Percentiles rank a stretch among this genome's conserved stretches.
These are phyloP conservation scores for Didymella keratinophila DNA, from an alignment of 2,329 filamentous ascomycete genomes.

Conservation along the genomic window DNA sequence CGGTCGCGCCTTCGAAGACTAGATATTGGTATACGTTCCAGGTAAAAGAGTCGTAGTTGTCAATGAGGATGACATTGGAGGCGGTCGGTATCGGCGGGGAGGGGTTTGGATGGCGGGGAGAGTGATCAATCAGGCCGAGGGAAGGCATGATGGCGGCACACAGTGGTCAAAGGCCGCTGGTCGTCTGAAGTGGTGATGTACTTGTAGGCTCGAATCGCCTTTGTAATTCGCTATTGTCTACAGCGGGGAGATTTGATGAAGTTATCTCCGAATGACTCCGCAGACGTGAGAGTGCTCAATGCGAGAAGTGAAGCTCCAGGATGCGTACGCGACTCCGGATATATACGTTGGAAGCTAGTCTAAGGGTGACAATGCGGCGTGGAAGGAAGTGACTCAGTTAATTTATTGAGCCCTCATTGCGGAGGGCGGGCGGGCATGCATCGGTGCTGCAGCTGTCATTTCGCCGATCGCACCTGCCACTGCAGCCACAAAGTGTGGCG, in stretches of 20 bases:
- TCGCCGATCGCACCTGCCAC: constrained; percentile 8
- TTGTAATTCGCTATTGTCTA: not conserved
- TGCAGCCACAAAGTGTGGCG: constrained; percentile 6
- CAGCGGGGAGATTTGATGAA: not conserved
- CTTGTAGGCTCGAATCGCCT: not conserved
- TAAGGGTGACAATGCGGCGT: constrained; percentile 1
- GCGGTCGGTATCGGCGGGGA: constrained; percentile 77
- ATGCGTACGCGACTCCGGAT: not conserved
- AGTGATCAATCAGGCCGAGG: constrained; percentile 75
- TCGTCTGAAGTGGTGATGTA: not conserved
- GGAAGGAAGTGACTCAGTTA: constrained; percentile 15
- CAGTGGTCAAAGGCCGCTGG: not conserved
- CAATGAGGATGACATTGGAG: constrained; percentile 91
- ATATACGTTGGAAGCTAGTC: not conserved
- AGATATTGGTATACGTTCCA: constrained; percentile 99
- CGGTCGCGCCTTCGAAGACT: constrained; percentile 90
- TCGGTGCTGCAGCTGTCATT: not conserved
- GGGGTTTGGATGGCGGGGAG: constrained; percentile 81
- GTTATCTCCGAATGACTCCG: not conserved
- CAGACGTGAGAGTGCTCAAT: not conserved
- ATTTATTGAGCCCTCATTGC: constrained; percentile 18
- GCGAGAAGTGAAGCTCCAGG: not conserved
- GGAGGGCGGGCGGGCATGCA: constrained; percentile 13
- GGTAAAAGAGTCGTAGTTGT: constrained; percentile 99
- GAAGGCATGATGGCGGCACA: constrained; percentile 49